Evolutionary conservation across 1,139 yeast genomes (phyloP).

Genomic region (Saccharomyces hybrid): DNA sequence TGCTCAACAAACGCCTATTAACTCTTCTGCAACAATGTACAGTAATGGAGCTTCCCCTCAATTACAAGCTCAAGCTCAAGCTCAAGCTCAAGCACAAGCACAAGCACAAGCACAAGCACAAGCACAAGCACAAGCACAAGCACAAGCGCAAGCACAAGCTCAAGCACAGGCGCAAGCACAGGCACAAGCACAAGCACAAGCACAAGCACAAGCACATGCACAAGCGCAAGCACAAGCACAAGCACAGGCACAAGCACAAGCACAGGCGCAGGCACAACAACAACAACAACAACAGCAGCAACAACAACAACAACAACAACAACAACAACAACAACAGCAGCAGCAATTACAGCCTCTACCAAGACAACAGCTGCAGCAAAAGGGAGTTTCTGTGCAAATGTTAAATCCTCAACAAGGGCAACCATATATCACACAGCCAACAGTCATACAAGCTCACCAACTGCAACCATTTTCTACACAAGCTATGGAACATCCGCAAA

Average conservation of each 20-base stretch:
- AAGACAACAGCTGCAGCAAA: conserved; percentile 10
- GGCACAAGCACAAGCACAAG: conserved; percentile 21
- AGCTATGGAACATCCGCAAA: conserved; percentile 9
- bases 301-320: conserved; percentile 10
- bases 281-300: conserved; percentile 8
- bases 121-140: conserved; percentile 4
- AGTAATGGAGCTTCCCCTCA: conserved; percentile 13
- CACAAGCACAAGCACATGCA: conserved; percentile 10
- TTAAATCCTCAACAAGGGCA: conserved; percentile 8
- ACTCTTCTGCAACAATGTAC: conserved; percentile 3
- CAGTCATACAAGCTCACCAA: conserved; percentile 7
- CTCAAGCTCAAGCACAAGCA: conserved; percentile 10
- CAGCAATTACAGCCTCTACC: conserved; percentile 9
- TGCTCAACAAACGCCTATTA: conserved; percentile 13
- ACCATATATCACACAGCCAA: conserved; percentile 5
- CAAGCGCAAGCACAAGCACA: conserved; percentile 8
- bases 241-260: conserved; percentile 5
- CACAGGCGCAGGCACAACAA: conserved; percentile 2
- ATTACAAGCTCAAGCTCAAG: conserved; percentile 12
- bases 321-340: conserved; percentile 14
- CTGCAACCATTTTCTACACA: conserved; percentile 1
- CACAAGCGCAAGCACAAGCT: conserved; percentile 14
- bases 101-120: conserved; percentile 3
- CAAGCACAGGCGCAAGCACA: conserved; percentile 19
- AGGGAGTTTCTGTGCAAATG: conserved; percentile 11